Evolutionary conservation across 2,329 filamentous ascomycete species (phyloP), one percentile per base, ranked within the genome.

Genomic region (Colletotrichum truncatum): DNA sequence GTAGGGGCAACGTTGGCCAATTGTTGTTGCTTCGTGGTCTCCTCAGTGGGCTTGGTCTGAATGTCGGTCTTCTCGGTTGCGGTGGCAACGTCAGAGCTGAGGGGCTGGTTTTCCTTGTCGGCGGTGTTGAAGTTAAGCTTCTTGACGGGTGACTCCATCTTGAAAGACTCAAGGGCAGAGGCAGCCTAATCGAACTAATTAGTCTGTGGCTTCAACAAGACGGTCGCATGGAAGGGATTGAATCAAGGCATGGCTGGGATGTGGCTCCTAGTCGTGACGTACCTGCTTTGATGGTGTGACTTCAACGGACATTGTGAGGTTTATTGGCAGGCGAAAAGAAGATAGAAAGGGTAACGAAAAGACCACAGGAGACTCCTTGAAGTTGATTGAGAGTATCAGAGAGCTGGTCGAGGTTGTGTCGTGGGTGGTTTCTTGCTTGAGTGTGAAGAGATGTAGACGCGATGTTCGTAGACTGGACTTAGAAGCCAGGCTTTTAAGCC

Each of bases 101-200:
- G 74, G 66, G 86, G 81, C 67, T 85, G 81, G 82, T 97, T 97
- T 84, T 97, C 94, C 83, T 97, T 97, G 83, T 93, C 86, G 64
- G 85, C 85, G 58, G 83, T 76, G 70, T 86, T 81, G 78, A 97
- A 93, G 83, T 92, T 86, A 71, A 96, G 88, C 87, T 97, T 97
- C 91, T 97, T 97, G 69, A 91, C 83, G 46, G 94, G 94, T 1
- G 93, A 96, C 72, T 97, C 93, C 89, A 98, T 97, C 83, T 95
- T 97, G 79, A 98, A 87, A 72, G 88, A 89, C 80, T 96, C 90
- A 76, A 98, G 91, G 73, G 90, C 93, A 75, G 93, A 90, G 74
- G 94, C 92, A 84, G 91, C 91, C 95, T 98, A 77, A 69, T 45
- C 7, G 11, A 16, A 21, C 25, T 63, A 38, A 67, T 60, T 67